Conservation (phyloP, 805 yeast species). For the Kluyveromyces dobzhanskii region DNA sequence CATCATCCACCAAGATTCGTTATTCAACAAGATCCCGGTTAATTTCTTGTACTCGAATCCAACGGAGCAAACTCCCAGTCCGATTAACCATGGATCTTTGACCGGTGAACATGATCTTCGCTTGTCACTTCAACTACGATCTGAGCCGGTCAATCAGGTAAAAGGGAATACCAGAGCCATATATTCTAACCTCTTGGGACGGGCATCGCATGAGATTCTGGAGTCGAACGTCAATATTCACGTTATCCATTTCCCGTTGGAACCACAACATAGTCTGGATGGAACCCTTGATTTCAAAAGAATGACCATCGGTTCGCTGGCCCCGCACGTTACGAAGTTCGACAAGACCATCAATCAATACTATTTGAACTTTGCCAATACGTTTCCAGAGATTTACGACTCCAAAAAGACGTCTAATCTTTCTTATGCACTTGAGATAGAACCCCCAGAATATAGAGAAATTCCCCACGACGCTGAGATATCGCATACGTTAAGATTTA, state of each 20-base stretch:
- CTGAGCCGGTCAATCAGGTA: neutral
- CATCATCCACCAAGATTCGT: slow-evolving; percentile 40
- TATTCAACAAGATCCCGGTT: slow-evolving; percentile 20
- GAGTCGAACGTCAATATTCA: slow-evolving; percentile 20
- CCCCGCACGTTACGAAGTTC: slow-evolving; percentile 24
- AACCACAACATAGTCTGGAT: slow-evolving; percentile 17
- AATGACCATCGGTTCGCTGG: slow-evolving; percentile 7
- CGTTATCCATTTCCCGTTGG: slow-evolving; percentile 24
- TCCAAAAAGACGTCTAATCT: slow-evolving; percentile 10
- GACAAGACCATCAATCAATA: slow-evolving; percentile 61
- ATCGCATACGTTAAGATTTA: slow-evolving; percentile 33
- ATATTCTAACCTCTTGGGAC: slow-evolving; percentile 23
- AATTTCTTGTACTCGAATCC: slow-evolving; percentile 14
- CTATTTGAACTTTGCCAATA: slow-evolving; percentile 44
- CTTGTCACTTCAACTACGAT: neutral
- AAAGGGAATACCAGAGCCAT: slow-evolving; percentile 4
- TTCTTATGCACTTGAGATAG: slow-evolving; percentile 22
- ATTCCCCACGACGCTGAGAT: slow-evolving; percentile 21
- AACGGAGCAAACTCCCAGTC: slow-evolving; percentile 2
- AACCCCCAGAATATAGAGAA: slow-evolving; percentile 14
- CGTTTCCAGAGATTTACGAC: slow-evolving; percentile 53
- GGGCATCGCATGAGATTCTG: slow-evolving; percentile 19
- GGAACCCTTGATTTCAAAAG: slow-evolving; percentile 19
- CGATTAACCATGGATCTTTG: slow-evolving; percentile 1
- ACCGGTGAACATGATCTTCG: neutral